phyloP scores from a whole-genome alignment of 352 stramenopile species.

The Phytophthora multivora region DNA sequence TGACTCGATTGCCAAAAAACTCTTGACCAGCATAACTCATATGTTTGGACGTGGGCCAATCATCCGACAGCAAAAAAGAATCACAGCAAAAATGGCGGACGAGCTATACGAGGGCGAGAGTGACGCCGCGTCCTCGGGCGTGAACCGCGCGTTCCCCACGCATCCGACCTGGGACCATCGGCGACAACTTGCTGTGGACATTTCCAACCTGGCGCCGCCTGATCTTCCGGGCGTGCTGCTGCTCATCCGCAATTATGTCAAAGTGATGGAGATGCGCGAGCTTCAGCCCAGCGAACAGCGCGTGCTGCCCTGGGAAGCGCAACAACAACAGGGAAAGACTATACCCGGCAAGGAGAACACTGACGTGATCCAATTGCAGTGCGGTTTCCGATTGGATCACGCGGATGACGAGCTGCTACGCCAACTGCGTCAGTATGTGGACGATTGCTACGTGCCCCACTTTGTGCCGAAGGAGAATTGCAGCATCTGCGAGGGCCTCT shows the following conservation, averaged over 20 bases:
- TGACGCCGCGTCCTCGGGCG: constrained; percentile 20
- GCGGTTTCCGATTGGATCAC: constrained; percentile 63
- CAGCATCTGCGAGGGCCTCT: constrained; percentile 79
- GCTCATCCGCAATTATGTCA: constrained; percentile 51
- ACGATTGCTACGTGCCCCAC: constrained; percentile 79
- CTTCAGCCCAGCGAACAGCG: constrained; percentile 25
- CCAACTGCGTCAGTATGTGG: constrained; percentile 74
- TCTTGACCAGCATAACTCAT: constrained; percentile 1
- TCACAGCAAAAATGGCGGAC: constrained; percentile 21
- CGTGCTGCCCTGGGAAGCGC: constrained; percentile 28
- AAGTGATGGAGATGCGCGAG: constrained; percentile 39
- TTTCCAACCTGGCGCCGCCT: constrained; percentile 67
- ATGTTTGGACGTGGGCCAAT: constrained; percentile 2
- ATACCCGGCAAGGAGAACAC: constrained; percentile 8
- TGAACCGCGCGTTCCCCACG: constrained; percentile 24
- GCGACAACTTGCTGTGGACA: constrained; percentile 62
- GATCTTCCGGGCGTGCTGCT: constrained; percentile 72
- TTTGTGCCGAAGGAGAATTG: constrained; percentile 80
- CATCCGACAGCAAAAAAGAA: neutral
- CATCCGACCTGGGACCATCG: constrained; percentile 74
- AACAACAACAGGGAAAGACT: neutral
- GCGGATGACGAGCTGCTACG: constrained; percentile 56
- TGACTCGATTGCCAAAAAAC: constrained; percentile 20
- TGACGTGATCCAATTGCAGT: constrained; percentile 55
- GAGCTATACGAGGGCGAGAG: constrained; percentile 34